Conservation (phyloP, 306 rosid genomes). For the Citrullus mucosospermus region DNA sequence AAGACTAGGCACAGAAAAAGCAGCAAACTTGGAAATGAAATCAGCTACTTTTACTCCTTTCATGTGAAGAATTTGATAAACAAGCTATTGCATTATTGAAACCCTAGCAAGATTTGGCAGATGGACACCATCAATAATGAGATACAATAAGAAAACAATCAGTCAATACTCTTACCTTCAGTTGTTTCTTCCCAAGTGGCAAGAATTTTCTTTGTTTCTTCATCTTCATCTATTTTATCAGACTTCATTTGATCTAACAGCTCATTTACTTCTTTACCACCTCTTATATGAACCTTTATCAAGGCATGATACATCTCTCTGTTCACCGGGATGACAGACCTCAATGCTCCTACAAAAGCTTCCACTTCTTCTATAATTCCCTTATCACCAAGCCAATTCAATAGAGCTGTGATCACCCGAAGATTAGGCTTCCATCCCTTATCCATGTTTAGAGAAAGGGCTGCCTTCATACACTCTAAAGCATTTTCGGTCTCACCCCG, state of each 20-base stretch:
- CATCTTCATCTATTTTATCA: conserved; percentile 33
- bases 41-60: background rate
- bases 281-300: conserved; percentile 38
- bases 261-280: conserved; percentile 32
- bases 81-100: background rate
- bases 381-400: conserved; percentile 56
- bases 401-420: conserved; percentile 15
- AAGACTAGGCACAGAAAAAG: background rate
- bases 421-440: conserved; percentile 50
- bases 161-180: background rate
- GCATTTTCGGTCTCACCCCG: conserved; percentile 50
- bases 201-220: conserved; percentile 28
- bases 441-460: conserved; percentile 21
- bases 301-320: conserved; percentile 41
- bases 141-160: background rate
- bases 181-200: conserved; percentile 11
- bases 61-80: background rate
- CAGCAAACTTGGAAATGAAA: background rate
- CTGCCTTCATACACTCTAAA: conserved; percentile 38
- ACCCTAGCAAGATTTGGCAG: background rate
- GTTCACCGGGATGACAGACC: conserved; percentile 21
- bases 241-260: conserved; percentile 40
- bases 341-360: conserved; percentile 36
- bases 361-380: conserved; percentile 44
- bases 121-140: background rate